A percentile compares a stretch with the other conserved stretches of the same genome.
These are phyloP conservation scores for Sclerotinia nivalis DNA, from an alignment of 2,329 filamentous ascomycete genomes.

Conservation along the genomic window DNA sequence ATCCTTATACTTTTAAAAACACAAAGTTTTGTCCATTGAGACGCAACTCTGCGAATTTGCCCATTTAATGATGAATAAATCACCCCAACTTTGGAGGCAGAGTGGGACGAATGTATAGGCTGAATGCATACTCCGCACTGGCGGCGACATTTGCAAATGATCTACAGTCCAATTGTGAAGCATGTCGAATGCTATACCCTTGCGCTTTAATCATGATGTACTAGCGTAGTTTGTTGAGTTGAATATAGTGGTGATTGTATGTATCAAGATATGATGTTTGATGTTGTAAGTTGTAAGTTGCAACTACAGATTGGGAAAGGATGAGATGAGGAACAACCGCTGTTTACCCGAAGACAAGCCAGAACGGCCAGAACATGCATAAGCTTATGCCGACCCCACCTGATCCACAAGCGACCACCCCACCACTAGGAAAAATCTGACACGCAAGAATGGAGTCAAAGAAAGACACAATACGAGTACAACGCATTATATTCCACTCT, in stretches of 20 bases:
- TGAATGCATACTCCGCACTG: slow-evolving; percentile 11
- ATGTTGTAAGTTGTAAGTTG: background rate
- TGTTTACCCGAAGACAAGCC: background rate
- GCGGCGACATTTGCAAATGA: background rate
- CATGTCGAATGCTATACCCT: background rate
- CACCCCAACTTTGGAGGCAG: background rate
- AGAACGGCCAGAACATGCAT: background rate
- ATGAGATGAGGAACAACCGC: background rate
- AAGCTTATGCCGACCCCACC: background rate
- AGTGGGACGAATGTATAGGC: slow-evolving; percentile 10
- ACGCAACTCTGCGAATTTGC: background rate
- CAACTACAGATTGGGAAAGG: background rate
- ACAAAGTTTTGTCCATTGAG: background rate
- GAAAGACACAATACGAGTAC: no score
- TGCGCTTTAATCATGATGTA: background rate
- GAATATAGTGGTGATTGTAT: background rate
- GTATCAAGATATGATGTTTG: background rate
- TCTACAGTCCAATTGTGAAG: background rate
- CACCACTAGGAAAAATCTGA: background rate
- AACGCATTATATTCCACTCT: background rate
- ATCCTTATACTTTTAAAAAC: slow-evolving; percentile 7
- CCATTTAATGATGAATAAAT: background rate
- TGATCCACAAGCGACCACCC: background rate
- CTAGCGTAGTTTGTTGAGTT: background rate
- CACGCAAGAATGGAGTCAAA: background rate